phyloP scores from a whole-genome alignment of 2,329 filamentous ascomycete species.

The Alternaria consortialis region DNA sequence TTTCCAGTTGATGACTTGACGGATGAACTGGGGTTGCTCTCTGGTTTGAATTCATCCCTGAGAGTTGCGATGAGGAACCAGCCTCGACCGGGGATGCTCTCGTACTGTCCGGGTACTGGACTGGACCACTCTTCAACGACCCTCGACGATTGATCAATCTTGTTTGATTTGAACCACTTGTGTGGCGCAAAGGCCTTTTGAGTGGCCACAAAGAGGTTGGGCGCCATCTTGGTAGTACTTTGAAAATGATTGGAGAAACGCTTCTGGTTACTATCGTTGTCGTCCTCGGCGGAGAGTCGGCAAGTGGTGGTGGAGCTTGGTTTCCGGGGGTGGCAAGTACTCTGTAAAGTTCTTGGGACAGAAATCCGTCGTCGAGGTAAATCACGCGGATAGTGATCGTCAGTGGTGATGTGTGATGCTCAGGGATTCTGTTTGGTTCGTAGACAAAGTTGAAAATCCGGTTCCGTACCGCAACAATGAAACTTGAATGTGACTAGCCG shows the following conservation, averaged over 20 bases:
- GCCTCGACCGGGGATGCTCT: conserved; percentile 59
- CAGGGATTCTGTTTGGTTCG: conserved; percentile 7
- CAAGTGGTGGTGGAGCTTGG: conserved; percentile 11
- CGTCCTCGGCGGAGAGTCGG: conserved; percentile 14
- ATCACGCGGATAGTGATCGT: conserved; percentile 4
- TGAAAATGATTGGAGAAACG: conserved; percentile 1
- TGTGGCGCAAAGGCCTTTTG: conserved; percentile 58
- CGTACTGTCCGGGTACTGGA: conserved; percentile 60
- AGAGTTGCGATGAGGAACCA: conserved; percentile 60
- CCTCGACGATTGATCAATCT: conserved; percentile 51
- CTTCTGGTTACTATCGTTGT: conserved; percentile 12
- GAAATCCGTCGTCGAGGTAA: neutral
- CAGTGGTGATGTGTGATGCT: conserved; percentile 4
- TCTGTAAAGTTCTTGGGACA: conserved; percentile 1
- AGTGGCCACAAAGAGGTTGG: conserved; percentile 61
- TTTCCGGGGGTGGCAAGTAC: conserved; percentile 13
- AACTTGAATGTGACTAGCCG: conserved; percentile 28
- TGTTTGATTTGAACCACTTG: conserved; percentile 59
- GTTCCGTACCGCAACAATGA: conserved; percentile 19
- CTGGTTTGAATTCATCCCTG: conserved; percentile 35
- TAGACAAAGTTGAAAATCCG: conserved; percentile 16
- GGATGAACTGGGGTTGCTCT: conserved; percentile 30
- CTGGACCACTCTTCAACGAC: conserved; percentile 58
- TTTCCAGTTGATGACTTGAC: conserved; percentile 17
- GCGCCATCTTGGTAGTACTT: conserved; percentile 53